A percentile compares a stretch with the other conserved stretches of the same genome.
phyloP scores from a whole-genome alignment of 352 stramenopile genomes.

The Phytophthora pistaciae region DNA sequence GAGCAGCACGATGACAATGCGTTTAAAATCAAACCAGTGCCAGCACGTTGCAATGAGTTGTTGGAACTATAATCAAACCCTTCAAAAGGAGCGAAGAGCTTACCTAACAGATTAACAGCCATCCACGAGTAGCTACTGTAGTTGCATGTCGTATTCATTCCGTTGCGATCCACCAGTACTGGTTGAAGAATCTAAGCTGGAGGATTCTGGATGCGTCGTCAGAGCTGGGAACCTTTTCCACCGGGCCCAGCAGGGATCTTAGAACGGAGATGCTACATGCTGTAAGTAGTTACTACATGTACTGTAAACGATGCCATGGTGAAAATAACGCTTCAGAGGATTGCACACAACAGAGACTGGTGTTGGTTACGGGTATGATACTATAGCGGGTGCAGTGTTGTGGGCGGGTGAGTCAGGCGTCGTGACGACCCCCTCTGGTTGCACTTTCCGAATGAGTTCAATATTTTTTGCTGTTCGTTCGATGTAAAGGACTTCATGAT shows the following conservation, averaged over 20 bases:
- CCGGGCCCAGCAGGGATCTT: neutral
- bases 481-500: neutral
- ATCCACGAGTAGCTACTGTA: too few species aligned
- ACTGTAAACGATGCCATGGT: neutral
- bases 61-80: too few species aligned
- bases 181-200: neutral
- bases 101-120: too few species aligned
- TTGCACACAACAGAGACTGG: neutral
- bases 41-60: too few species aligned
- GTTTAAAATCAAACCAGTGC: too few species aligned
- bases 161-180: neutral
- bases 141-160: neutral
- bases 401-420: neutral
- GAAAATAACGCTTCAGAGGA: neutral
- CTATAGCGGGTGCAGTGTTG: neutral
- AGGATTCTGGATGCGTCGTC: neutral
- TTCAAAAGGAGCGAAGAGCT: too few species aligned
- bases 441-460: neutral
- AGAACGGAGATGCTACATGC: neutral
- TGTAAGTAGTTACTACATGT: too few species aligned
- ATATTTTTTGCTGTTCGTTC: constrained; percentile 2
- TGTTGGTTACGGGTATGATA: neutral
- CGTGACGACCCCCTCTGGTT: neutral
- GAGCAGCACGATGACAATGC: too few species aligned
- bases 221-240: neutral